Evolutionary conservation across 805 yeast genomes (phyloP), one percentile per base, ranked within the genome.

Genomic region (Kuraishia hungarica): DNA sequence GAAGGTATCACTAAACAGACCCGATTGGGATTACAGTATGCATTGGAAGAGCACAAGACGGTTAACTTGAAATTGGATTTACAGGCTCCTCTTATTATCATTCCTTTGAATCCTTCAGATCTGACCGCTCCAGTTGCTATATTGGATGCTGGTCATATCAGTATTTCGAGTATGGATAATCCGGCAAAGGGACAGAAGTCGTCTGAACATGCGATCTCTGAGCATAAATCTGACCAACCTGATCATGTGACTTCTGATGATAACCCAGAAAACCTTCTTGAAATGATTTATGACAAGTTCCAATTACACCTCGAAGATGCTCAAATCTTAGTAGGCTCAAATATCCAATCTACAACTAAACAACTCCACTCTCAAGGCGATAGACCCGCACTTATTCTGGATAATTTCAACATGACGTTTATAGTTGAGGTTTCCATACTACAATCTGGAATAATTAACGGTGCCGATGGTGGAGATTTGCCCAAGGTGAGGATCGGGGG

Each of bases 111-210:
- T 63, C 87, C 96, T 0, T 77, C 82, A 13, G 81, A 81, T 59
- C 84, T 89, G 83, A 77, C 85, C 48, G 84, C 97, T 0, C 96
- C 97, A 0, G 96, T 96, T 60, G 89, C 92, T 2, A 82, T 94
- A 20, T 76, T 94, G 54, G 98, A 94, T 75, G 97, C 97, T 7
- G 99, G 99, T 64, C 97, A 93, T 67, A 86, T 96, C 23, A 84
- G 90, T 59, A 82, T 94, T 17, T 71, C 75, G 1, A 89, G 97
- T 65, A 35, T 35, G 43, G 94, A 92, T 62, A 76, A 93, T 48
- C 94, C 84, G 2, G 88, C 87, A 51, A 82, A 82, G 59, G 77
- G 80, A 2, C 82, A 81, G 51, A 78, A 91, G 26, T n/a, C n/a
- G n/a, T n/a, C n/a, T n/a, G n/a, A n/a, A n/a, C n/a, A n/a, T n/a